phyloP scores from a whole-genome alignment of 768 basidiomycete species.

The Naematelia aurantialba region DNA sequence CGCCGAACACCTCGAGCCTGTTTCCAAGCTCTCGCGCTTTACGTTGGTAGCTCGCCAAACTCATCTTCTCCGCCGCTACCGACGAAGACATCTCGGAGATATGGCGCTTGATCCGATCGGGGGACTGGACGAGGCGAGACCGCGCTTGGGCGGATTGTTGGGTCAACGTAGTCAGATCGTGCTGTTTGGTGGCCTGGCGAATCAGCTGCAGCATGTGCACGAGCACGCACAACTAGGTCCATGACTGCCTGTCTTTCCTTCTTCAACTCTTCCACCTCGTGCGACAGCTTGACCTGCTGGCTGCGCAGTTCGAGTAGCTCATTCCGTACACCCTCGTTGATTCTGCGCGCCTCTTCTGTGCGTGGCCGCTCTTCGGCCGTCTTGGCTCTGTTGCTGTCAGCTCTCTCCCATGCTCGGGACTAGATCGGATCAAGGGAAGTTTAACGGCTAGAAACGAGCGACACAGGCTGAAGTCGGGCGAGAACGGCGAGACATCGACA shows the following conservation, averaged over 20 bases:
- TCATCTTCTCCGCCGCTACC: conserved; percentile 67
- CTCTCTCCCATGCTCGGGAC: no score
- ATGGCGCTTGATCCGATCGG: conserved; percentile 78
- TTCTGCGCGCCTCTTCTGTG: conserved; percentile 61
- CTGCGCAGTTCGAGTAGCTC: conserved; percentile 73
- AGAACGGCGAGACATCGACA: conserved; percentile 37
- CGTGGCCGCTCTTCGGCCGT: conserved; percentile 56
- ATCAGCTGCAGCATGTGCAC: neutral
- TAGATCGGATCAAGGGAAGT: no score
- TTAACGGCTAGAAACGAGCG: no score
- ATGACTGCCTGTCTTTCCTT: conserved; percentile 64
- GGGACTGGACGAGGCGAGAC: conserved; percentile 81
- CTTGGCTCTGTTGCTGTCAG: conserved; percentile 56
- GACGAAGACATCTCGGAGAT: conserved; percentile 71
- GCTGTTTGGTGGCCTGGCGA: conserved; percentile 59
- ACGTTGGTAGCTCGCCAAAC: conserved; percentile 62
- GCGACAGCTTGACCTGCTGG: conserved; percentile 54
- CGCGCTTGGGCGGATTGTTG: conserved; percentile 65
- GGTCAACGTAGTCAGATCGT: conserved; percentile 60
- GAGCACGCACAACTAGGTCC: conserved; percentile 59
- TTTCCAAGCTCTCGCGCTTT: conserved; percentile 73
- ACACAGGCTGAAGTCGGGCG: no score
- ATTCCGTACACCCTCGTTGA: conserved; percentile 63
- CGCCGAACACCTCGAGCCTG: conserved; percentile 66
- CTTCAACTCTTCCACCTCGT: conserved; percentile 69